These are phyloP conservation scores for Gastrolobium bilobum DNA, from an alignment of 306 rosid genomes.

Conservation along the genomic window DNA sequence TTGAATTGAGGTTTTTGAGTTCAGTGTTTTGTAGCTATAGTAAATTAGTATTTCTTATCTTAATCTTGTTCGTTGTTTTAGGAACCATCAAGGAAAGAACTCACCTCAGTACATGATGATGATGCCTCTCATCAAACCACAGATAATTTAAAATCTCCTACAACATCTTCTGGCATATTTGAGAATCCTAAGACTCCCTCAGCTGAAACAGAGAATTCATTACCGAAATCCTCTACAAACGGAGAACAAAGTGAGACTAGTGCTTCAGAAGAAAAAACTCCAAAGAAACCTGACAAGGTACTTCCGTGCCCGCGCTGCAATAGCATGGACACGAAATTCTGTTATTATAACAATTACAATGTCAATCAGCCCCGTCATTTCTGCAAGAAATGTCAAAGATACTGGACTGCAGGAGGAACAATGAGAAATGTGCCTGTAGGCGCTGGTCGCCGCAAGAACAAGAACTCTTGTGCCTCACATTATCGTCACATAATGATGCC, in stretches of 20 bases:
- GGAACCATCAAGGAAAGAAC: slow-evolving; percentile 66
- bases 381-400: slow-evolving; percentile 95
- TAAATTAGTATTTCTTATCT: slow-evolving; percentile 40
- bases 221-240: slow-evolving; percentile 62
- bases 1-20: background rate
- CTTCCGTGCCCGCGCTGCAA: slow-evolving; percentile 91
- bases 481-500: slow-evolving; percentile 68
- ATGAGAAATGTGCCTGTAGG: slow-evolving; percentile 94
- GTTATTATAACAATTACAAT: slow-evolving; percentile 94
- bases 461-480: slow-evolving; percentile 65
- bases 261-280: slow-evolving; percentile 65
- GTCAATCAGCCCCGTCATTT: slow-evolving; percentile 97
- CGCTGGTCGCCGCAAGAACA: slow-evolving; percentile 94
- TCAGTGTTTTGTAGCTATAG: slow-evolving; percentile 26
- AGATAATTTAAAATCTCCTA: slow-evolving; percentile 59
- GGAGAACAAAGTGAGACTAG: slow-evolving; percentile 74
- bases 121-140: slow-evolving; percentile 52
- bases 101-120: slow-evolving; percentile 51
- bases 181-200: slow-evolving; percentile 73
- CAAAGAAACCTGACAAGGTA: slow-evolving; percentile 85
- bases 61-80: slow-evolving; percentile 49
- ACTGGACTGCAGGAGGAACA: slow-evolving; percentile 98
- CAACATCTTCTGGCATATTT: slow-evolving; percentile 57
- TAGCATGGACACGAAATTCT: slow-evolving; percentile 94
- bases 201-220: slow-evolving; percentile 65